phyloP scores from a whole-genome alignment of 177 flowering plant genomes.

The Vitis hybrid region DNA sequence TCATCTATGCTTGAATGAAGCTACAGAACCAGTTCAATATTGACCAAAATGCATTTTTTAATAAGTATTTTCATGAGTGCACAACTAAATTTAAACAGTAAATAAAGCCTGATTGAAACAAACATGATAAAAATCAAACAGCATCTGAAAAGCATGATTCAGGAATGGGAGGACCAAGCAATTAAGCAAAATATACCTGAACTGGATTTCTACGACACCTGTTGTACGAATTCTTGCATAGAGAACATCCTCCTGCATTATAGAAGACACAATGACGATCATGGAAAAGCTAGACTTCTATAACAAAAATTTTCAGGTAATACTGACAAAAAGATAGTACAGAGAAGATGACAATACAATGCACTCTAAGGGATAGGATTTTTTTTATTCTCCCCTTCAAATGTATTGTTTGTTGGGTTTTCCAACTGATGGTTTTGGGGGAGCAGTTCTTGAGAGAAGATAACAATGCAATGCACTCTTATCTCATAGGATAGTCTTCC shows the following conservation, averaged over 20 bases:
- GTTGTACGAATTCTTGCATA: slow-evolving; percentile 96
- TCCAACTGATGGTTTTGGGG: no score
- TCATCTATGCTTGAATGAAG: no score
- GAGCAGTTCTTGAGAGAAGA: not conserved
- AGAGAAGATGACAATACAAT: no score
- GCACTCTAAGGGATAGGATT: no score
- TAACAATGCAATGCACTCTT: not conserved
- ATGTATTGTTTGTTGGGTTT: no score
- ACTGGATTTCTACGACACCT: slow-evolving; percentile 97
- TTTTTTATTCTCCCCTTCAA: no score
- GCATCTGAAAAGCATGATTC: not conserved
- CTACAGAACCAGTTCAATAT: no score
- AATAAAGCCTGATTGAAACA: not conserved
- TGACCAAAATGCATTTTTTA: not conserved
- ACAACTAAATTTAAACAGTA: not conserved
- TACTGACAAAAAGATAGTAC: not conserved
- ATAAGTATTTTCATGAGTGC: not conserved
- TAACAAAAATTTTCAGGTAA: not conserved
- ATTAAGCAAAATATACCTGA: slow-evolving; percentile 52
- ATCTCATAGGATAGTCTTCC: not conserved
- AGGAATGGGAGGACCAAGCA: not conserved
- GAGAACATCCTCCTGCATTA: slow-evolving; percentile 91
- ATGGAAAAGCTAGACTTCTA: slow-evolving; percentile 2
- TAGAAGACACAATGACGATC: slow-evolving; percentile 5
- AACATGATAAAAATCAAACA: not conserved